Evolutionary conservation across 2,329 filamentous ascomycete genomes (phyloP).

Genomic region (Pseudogymnoascus destructans): DNA sequence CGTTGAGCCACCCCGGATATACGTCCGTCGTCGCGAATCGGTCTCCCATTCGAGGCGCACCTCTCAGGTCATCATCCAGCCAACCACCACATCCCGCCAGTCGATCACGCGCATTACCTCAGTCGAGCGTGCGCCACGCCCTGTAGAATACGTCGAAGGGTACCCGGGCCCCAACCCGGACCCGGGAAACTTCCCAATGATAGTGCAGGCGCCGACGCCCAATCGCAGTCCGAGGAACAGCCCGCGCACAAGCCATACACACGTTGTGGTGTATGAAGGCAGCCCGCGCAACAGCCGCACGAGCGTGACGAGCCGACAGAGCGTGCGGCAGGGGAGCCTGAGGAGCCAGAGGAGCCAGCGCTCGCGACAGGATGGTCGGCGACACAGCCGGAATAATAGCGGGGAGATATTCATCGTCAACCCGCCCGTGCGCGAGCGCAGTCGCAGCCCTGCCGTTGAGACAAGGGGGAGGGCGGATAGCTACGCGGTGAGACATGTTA

Average conservation of each 20-base stretch:
- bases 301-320: conserved; percentile 1
- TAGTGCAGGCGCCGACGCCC: conserved; percentile 5
- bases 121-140: neutral
- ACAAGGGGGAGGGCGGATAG: neutral
- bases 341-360: conserved; percentile 1
- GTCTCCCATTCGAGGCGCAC: neutral
- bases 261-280: neutral
- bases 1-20: neutral
- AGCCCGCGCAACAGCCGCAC: conserved; percentile 4
- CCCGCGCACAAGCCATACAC: neutral
- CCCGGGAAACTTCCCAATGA: conserved; percentile 4
- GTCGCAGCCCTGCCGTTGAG: neutral
- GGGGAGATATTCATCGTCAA: conserved; percentile 1
- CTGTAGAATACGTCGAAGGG: neutral
- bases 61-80: neutral
- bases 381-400: neutral
- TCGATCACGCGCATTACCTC: neutral
- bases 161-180: neutral
- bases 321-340: neutral
- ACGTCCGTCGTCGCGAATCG: conserved; percentile 1
- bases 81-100: neutral
- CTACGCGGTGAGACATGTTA: neutral
- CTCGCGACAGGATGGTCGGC: neutral
- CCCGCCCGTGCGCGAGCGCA: neutral
- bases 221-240: neutral